Percentiles rank a stretch among this genome's conserved stretches.
Evolutionary conservation across 2,329 filamentous ascomycete genomes (phyloP).

Genomic region (Colletotrichum sublineola): DNA sequence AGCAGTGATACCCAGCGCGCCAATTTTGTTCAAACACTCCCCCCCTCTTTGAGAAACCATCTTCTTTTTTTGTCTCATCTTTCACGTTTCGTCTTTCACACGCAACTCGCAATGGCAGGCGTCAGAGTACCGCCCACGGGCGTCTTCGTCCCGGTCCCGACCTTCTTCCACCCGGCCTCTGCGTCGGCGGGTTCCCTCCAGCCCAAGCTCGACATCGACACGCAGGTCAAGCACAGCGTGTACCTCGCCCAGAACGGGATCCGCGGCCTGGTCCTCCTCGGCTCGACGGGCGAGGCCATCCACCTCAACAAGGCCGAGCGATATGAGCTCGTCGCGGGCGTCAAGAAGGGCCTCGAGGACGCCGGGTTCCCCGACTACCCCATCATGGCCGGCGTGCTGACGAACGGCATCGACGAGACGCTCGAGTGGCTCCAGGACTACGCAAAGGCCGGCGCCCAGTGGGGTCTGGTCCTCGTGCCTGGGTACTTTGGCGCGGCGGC

Average conservation of each 20-base stretch:
- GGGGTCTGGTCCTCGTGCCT: slow-evolving; percentile 73
- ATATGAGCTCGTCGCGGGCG: slow-evolving; percentile 64
- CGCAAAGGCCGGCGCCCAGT: slow-evolving; percentile 69
- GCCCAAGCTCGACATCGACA: slow-evolving; percentile 67
- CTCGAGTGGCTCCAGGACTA: slow-evolving; percentile 69
- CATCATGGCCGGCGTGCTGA: slow-evolving; percentile 65
- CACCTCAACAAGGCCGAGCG: slow-evolving; percentile 70
- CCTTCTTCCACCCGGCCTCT: slow-evolving; percentile 66
- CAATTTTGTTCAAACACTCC: not conserved
- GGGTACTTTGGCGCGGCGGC: slow-evolving; percentile 74
- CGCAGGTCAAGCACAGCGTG: slow-evolving; percentile 69
- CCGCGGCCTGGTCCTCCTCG: slow-evolving; percentile 71
- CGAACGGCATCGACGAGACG: slow-evolving; percentile 67
- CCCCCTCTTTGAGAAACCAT: not conserved
- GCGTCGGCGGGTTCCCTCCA: slow-evolving; percentile 58
- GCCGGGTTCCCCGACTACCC: slow-evolving; percentile 70
- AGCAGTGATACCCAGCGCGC: slow-evolving; percentile 24
- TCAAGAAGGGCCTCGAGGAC: slow-evolving; percentile 66
- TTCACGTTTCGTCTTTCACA: not conserved
- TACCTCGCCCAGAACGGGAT: slow-evolving; percentile 72
- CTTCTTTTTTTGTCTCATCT: not conserved
- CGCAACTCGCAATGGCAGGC: slow-evolving; percentile 31
- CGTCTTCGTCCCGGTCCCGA: slow-evolving; percentile 71
- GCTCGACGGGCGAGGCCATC: slow-evolving; percentile 74
- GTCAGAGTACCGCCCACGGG: slow-evolving; percentile 57